Conservation (phyloP, 2,329 filamentous ascomycete species). For the Dactylellina drechsleri region DNA sequence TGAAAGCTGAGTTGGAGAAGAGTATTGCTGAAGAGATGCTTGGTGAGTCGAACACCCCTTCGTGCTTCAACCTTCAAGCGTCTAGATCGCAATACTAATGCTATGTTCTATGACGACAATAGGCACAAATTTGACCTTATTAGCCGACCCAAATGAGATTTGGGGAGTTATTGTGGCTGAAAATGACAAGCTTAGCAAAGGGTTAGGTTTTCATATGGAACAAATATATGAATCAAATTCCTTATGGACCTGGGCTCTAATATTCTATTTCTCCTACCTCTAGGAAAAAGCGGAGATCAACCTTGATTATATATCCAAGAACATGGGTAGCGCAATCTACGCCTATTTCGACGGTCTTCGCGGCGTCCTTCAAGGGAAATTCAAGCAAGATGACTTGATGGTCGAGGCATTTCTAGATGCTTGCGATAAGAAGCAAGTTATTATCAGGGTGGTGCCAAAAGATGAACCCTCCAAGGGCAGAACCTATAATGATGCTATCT, state of each 20-base stretch:
- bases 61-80: too few species aligned
- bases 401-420: conserved; percentile 40
- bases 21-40: conserved; percentile 39
- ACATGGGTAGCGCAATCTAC: conserved; percentile 22
- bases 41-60: conserved; percentile 10
- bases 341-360: conserved; percentile 35
- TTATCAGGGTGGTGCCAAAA: conserved; percentile 13
- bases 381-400: conserved; percentile 50
- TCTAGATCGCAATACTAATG: neutral
- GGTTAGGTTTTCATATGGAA: conserved; percentile 6
- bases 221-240: too few species aligned
- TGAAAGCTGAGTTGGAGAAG: conserved; percentile 28
- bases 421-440: conserved; percentile 34
- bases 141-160: conserved; percentile 29
- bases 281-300: conserved; percentile 39
- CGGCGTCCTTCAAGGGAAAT: conserved; percentile 16
- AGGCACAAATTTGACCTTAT: conserved; percentile 29
- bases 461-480: conserved; percentile 9
- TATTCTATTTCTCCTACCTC: neutral
- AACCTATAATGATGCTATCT: conserved; percentile 26
- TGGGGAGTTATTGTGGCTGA: conserved; percentile 31
- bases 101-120: neutral
- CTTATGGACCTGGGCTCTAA: neutral
- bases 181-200: conserved; percentile 41
- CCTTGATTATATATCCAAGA: conserved; percentile 22